These are phyloP conservation scores for Wickerhamiella azyma DNA, from an alignment of 805 yeast genomes.

Conservation along the genomic window DNA sequence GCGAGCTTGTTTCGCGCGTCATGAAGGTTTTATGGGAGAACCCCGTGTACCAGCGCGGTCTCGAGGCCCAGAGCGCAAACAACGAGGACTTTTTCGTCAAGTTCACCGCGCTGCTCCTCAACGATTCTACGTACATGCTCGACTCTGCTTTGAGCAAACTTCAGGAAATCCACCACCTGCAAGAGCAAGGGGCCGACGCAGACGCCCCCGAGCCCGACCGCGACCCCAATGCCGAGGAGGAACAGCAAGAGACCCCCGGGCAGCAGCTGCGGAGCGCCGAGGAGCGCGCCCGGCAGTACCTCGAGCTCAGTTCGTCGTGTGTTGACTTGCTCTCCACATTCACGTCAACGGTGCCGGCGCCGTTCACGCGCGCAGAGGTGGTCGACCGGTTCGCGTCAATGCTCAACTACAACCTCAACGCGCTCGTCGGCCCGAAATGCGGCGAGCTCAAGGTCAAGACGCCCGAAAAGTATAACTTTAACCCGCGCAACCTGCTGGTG, in stretches of 20 bases:
- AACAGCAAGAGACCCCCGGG: conserved; percentile 8
- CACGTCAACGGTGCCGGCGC: conserved; percentile 72
- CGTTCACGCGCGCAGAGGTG: conserved; percentile 76
- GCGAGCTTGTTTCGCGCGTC: conserved; percentile 75
- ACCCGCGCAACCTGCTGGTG: conserved; percentile 58
- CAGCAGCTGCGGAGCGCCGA: conserved; percentile 50
- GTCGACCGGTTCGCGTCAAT: conserved; percentile 91
- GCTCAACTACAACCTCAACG: conserved; percentile 82
- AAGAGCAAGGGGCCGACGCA: conserved; percentile 25
- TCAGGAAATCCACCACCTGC: conserved; percentile 61
- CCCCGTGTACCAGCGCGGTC: conserved; percentile 51
- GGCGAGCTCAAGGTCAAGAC: conserved; percentile 70
- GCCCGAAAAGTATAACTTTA: conserved; percentile 72
- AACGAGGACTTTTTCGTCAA: conserved; percentile 78
- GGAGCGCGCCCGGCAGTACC: conserved; percentile 62
- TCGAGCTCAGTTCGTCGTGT: conserved; percentile 73
- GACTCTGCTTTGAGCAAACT: conserved; percentile 82
- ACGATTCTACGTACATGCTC: conserved; percentile 80
- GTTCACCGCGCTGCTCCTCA: conserved; percentile 86
- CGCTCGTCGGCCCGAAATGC: conserved; percentile 93
- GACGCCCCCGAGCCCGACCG: conserved; percentile 35
- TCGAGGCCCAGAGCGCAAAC: conserved; percentile 49
- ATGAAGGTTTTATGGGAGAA: conserved; percentile 74
- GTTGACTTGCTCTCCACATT: conserved; percentile 66
- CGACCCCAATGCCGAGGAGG: conserved; percentile 36